Conservation (phyloP, 345 rosid species). For the Barbarea vulgaris region DNA sequence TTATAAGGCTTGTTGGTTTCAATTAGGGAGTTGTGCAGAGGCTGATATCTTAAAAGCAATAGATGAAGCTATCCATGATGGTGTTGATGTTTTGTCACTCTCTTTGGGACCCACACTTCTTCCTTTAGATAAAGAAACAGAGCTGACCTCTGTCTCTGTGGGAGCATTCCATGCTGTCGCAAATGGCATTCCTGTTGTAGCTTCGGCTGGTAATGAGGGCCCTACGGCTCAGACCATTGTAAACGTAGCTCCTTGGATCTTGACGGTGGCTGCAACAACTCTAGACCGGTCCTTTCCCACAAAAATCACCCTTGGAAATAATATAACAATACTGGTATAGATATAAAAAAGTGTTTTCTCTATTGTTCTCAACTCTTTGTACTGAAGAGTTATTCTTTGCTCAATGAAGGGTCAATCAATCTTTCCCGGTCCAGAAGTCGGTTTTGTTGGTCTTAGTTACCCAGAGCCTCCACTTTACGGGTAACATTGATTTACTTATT, state of each 20-base stretch:
- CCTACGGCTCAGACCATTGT: conserved; percentile 42
- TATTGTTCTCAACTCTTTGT: not conserved
- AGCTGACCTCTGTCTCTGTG: conserved; percentile 40
- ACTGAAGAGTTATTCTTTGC: not conserved
- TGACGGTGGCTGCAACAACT: conserved; percentile 59
- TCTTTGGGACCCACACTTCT: conserved; percentile 30
- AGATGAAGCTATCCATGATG: conserved; percentile 55
- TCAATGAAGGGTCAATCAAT: conserved; percentile 54
- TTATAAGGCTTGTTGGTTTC: conserved; percentile 55
- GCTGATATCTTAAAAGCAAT: conserved; percentile 56
- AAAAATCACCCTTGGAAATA: conserved; percentile 46
- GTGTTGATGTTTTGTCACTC: conserved; percentile 42
- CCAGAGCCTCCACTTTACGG: conserved; percentile 36
- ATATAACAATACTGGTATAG: conserved; percentile 21
- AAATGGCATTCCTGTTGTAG: conserved; percentile 49
- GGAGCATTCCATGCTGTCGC: conserved; percentile 55
- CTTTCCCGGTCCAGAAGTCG: conserved; percentile 46
- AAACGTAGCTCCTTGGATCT: conserved; percentile 54
- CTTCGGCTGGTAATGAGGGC: conserved; percentile 49
- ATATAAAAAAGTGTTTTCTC: not conserved
- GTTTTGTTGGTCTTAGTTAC: conserved; percentile 44
- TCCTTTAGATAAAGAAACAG: conserved; percentile 43
- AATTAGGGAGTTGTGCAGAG: conserved; percentile 29
- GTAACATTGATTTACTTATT: not conserved
- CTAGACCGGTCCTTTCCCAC: conserved; percentile 55